Conservation (phyloP, 257 asterid species). For the Nicotiana benthamiana region DNA sequence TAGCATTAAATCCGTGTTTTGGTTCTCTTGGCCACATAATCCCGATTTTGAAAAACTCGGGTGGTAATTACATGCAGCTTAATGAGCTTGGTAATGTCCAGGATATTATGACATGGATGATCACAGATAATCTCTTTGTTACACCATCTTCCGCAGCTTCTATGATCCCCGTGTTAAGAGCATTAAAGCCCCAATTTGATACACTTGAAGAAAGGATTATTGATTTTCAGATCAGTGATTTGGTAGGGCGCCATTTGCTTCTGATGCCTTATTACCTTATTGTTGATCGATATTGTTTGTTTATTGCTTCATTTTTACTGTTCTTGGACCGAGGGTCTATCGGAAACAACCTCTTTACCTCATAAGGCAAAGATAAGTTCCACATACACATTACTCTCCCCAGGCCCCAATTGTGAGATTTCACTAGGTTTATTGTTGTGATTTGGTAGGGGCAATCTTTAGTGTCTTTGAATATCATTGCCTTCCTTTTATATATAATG, state of each 20-base stretch:
- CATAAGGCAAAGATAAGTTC: accelerated
- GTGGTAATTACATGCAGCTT: neutral
- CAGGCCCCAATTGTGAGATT: no score
- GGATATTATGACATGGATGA: neutral
- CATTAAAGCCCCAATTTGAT: neutral
- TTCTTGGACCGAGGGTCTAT: no score
- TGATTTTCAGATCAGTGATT: neutral
- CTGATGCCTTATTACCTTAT: no score
- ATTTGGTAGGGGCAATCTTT: neutral
- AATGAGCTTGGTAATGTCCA: neutral
- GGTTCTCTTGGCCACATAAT: neutral
- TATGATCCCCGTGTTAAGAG: neutral
- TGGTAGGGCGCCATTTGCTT: neutral
- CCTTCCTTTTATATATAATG: no score
- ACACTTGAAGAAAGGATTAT: neutral
- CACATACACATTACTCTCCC: no score
- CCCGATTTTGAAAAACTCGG: neutral
- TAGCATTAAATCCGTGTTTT: neutral
- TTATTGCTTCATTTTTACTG: no score
- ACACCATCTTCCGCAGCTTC: no score
- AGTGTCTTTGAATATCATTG: neutral
- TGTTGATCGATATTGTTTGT: no score
- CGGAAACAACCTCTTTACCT: no score
- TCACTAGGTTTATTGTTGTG: neutral
- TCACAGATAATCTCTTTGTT: neutral